phyloP scores from a whole-genome alignment of 2,329 filamentous ascomycete genomes.

The Magnaporthales sp. region DNA sequence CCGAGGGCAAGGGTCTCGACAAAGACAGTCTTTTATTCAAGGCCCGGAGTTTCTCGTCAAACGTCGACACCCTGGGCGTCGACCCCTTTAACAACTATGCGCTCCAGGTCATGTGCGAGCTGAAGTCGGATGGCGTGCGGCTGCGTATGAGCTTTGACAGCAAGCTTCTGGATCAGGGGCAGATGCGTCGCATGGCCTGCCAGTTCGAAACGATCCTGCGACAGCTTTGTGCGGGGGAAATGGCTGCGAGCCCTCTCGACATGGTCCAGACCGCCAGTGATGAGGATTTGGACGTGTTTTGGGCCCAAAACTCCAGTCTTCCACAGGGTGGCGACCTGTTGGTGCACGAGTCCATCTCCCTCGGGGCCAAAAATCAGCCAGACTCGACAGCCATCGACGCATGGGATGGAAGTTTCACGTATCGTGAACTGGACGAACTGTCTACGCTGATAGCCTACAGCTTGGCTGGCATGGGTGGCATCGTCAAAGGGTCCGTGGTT shows the following conservation, averaged over 20 bases:
- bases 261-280: not conserved
- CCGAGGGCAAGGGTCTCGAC: not conserved
- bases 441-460: constrained; percentile 31
- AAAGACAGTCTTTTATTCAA: not conserved
- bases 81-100: not conserved
- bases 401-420: constrained; percentile 40
- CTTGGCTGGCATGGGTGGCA: constrained; percentile 27
- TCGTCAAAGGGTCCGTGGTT: constrained; percentile 26
- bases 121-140: not conserved
- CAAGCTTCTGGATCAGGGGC: not conserved
- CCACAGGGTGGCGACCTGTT: not conserved
- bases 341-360: not conserved
- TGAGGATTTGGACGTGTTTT: not conserved
- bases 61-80: not conserved
- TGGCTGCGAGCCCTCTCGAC: not conserved
- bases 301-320: not conserved
- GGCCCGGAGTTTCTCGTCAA: not conserved
- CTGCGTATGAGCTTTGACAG: not conserved
- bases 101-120: not conserved
- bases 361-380: constrained; percentile 14
- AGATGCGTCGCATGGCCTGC: not conserved
- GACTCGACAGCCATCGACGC: constrained; percentile 33
- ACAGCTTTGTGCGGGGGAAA: not conserved
- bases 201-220: not conserved
- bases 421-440: constrained; percentile 31